phyloP scores from a whole-genome alignment of 768 basidiomycete species.

The Mycena filopes region DNA sequence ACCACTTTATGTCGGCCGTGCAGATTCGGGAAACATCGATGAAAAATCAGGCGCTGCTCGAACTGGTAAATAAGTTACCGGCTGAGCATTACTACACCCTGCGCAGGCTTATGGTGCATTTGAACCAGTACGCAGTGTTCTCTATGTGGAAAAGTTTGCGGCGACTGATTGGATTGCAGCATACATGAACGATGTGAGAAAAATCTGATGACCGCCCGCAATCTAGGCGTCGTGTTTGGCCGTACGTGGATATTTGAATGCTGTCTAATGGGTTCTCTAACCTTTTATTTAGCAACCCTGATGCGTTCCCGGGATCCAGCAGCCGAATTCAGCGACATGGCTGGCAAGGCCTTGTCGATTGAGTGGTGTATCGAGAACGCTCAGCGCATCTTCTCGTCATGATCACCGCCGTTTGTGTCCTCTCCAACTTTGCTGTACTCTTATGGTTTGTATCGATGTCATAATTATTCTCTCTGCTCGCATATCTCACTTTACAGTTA shows the following conservation, averaged over 20 bases:
- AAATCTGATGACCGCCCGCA: constrained; percentile 95
- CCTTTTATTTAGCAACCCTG: constrained; percentile 77
- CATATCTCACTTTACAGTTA: constrained; percentile 28
- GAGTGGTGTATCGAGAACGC: constrained; percentile 97
- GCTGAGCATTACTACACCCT: constrained; percentile 90
- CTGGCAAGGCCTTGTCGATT: constrained; percentile 90
- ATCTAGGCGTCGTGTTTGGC: constrained; percentile 97
- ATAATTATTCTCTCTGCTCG: constrained; percentile 38
- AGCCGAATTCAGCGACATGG: constrained; percentile 97
- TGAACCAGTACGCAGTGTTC: constrained; percentile 87
- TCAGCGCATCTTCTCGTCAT: constrained; percentile 56
- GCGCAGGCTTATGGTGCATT: constrained; percentile 83
- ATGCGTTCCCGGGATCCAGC: constrained; percentile 89
- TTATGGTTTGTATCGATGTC: constrained; percentile 34
- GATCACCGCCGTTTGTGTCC: constrained; percentile 11
- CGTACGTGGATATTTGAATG: constrained; percentile 79
- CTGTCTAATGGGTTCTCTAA: no score
- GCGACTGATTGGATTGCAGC: constrained; percentile 40
- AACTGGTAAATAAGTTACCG: constrained; percentile 82
- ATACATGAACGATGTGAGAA: constrained; percentile 73
- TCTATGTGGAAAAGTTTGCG: no score
- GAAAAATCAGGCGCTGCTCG: constrained; percentile 70
- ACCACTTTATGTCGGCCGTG: constrained; percentile 85
- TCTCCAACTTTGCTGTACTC: constrained; percentile 25
- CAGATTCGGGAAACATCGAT: constrained; percentile 69